A percentile compares a stretch with the other conserved stretches of the same genome.
phyloP scores from a whole-genome alignment of 2,329 filamentous ascomycete genomes.

The Gaeumannomyces tritici region DNA sequence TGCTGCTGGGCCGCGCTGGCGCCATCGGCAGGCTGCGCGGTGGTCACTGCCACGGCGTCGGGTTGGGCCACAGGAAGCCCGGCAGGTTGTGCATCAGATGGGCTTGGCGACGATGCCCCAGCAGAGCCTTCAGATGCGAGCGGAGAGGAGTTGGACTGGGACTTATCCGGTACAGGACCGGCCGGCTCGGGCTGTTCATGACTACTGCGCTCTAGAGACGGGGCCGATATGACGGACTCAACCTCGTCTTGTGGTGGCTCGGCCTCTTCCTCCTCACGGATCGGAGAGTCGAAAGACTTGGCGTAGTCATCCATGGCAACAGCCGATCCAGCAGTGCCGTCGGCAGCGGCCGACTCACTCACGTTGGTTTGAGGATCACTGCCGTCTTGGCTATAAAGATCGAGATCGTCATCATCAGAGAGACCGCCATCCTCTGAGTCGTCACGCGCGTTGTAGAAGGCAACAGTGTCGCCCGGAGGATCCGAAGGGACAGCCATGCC shows the following conservation, averaged over 20 bases:
- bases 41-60: not conserved
- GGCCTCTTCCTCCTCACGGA: not conserved
- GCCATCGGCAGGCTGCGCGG: not conserved
- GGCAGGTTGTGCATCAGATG: not conserved
- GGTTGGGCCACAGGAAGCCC: not conserved
- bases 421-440: slow-evolving; percentile 22
- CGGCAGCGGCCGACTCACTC: not conserved
- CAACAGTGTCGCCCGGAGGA: slow-evolving; percentile 3
- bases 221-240: slow-evolving; percentile 6
- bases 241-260: not conserved
- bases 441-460: not conserved
- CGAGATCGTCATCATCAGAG: slow-evolving; percentile 37
- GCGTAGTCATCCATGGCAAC: slow-evolving; percentile 38
- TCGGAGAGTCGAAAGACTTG: slow-evolving; percentile 39
- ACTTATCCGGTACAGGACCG: slow-evolving; percentile 2
- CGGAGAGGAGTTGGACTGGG: slow-evolving; percentile 1
- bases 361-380: slow-evolving; percentile 8
- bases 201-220: not conserved
- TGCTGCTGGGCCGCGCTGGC: not conserved
- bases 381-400: slow-evolving; percentile 33
- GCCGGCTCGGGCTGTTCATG: not conserved
- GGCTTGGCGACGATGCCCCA: not conserved
- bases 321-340: slow-evolving; percentile 9
- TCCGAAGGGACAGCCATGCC: slow-evolving; percentile 1
- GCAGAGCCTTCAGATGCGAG: not conserved